These are phyloP conservation scores for Trametes coccinea DNA, from an alignment of 768 basidiomycete species.

Conservation along the genomic window DNA sequence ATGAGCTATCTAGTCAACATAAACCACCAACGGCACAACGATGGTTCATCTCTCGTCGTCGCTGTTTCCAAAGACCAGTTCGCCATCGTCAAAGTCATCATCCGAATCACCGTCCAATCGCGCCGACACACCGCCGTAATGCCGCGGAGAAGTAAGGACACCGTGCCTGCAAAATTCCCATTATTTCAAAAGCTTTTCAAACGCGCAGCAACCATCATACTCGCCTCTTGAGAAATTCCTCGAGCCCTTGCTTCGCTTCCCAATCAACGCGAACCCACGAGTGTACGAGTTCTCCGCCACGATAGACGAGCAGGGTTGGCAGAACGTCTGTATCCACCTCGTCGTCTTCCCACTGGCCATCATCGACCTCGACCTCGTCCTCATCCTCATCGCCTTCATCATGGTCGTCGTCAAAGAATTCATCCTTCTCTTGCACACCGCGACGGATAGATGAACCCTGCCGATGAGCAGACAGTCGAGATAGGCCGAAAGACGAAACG, in stretches of 20 bases:
- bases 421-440: slow-evolving; percentile 18
- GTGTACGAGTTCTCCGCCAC: slow-evolving; percentile 78
- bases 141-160: slow-evolving; percentile 39
- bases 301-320: slow-evolving; percentile 77
- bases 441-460: slow-evolving; percentile 26
- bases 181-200: not conserved
- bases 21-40: too few relatives aligned
- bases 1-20: too few relatives aligned
- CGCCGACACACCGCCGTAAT: slow-evolving; percentile 32
- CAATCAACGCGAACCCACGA: slow-evolving; percentile 89
- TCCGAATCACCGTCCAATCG: slow-evolving; percentile 48
- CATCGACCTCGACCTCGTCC: slow-evolving; percentile 35
- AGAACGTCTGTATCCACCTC: slow-evolving; percentile 77
- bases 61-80: slow-evolving; percentile 33
- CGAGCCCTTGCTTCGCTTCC: slow-evolving; percentile 71
- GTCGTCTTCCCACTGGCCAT: slow-evolving; percentile 53
- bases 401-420: slow-evolving; percentile 35
- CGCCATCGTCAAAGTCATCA: slow-evolving; percentile 45
- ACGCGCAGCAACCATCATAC: not conserved
- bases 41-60: slow-evolving; percentile 27
- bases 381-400: slow-evolving; percentile 48
- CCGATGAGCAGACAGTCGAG: slow-evolving; percentile 23
- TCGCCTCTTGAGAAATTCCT: slow-evolving; percentile 67
- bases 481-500: slow-evolving; percentile 21
- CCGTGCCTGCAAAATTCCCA: slow-evolving; percentile 36